Evolutionary conservation across 192 early-diverging fungal genomes (phyloP).

Genomic region (Coemansia sp.): DNA sequence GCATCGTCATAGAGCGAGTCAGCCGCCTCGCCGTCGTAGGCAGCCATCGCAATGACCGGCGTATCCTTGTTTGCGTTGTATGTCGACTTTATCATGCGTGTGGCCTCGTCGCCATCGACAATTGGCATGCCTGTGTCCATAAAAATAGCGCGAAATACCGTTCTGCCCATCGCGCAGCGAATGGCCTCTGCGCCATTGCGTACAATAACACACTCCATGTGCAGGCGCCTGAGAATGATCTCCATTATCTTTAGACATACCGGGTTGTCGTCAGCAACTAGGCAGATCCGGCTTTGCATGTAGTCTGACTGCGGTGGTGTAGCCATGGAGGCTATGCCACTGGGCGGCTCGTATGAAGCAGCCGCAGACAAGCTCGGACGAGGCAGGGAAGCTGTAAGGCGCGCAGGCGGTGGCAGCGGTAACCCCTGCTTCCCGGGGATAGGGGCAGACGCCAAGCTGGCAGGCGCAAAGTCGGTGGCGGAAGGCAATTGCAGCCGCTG

Average conservation of each 20-base stretch:
- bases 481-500: background rate
- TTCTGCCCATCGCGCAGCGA: slow-evolving; percentile 81
- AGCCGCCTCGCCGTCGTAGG: slow-evolving; percentile 63
- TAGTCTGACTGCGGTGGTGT: background rate
- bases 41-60: slow-evolving; percentile 79
- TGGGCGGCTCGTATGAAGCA: background rate
- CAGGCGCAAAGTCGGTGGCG: background rate
- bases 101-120: slow-evolving; percentile 87
- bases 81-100: slow-evolving; percentile 93
- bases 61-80: slow-evolving; percentile 82
- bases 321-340: background rate
- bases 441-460: background rate
- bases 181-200: slow-evolving; percentile 90
- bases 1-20: slow-evolving; percentile 29
- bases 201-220: slow-evolving; percentile 80
- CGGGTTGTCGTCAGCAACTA: slow-evolving; percentile 92
- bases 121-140: slow-evolving; percentile 95
- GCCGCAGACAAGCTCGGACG: background rate
- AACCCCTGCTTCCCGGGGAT: background rate
- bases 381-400: background rate
- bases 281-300: slow-evolving; percentile 48
- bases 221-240: slow-evolving; percentile 72
- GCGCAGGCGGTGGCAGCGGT: background rate
- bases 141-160: slow-evolving; percentile 91
- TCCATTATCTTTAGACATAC: slow-evolving; percentile 87